phyloP scores from a whole-genome alignment of 441 rosid genomes.

The Bocquillonia castaneifolia region DNA sequence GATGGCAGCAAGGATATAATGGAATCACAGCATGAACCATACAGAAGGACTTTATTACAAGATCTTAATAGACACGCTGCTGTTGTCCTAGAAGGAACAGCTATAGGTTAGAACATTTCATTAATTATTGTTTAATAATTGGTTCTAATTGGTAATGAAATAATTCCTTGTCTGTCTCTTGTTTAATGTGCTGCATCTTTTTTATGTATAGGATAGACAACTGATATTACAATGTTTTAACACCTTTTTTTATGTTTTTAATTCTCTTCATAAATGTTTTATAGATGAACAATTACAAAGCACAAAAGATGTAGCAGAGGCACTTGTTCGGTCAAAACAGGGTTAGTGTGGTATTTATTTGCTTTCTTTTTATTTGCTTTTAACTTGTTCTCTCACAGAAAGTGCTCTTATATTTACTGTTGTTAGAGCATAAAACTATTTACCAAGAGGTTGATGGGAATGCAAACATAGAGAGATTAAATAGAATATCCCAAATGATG shows the following conservation, averaged over 20 bases:
- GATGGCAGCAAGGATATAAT: slow-evolving; percentile 57
- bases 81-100: slow-evolving; percentile 87
- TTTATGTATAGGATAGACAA: slow-evolving; percentile 11
- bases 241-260: slow-evolving; percentile 5
- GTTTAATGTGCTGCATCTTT: not conserved
- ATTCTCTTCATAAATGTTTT: slow-evolving; percentile 13
- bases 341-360: slow-evolving; percentile 39
- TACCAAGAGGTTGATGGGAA: slow-evolving; percentile 44
- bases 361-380: slow-evolving; percentile 14
- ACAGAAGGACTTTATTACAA: slow-evolving; percentile 69
- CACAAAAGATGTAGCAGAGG: slow-evolving; percentile 77
- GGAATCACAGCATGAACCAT: slow-evolving; percentile 51
- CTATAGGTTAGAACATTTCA: slow-evolving; percentile 48
- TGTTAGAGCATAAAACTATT: slow-evolving; percentile 33
- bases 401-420: slow-evolving; percentile 12
- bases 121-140: slow-evolving; percentile 17
- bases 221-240: slow-evolving; percentile 7
- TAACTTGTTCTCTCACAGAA: slow-evolving; percentile 14
- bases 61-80: slow-evolving; percentile 90
- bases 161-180: not conserved
- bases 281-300: slow-evolving; percentile 70
- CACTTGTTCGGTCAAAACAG: slow-evolving; percentile 61
- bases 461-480: slow-evolving; percentile 43
- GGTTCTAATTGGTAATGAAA: slow-evolving; percentile 9
- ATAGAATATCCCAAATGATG: slow-evolving; percentile 49